Evolutionary conservation across 129 eudicot genomes (phyloP).

Genomic region (Escallonia herrerae): DNA sequence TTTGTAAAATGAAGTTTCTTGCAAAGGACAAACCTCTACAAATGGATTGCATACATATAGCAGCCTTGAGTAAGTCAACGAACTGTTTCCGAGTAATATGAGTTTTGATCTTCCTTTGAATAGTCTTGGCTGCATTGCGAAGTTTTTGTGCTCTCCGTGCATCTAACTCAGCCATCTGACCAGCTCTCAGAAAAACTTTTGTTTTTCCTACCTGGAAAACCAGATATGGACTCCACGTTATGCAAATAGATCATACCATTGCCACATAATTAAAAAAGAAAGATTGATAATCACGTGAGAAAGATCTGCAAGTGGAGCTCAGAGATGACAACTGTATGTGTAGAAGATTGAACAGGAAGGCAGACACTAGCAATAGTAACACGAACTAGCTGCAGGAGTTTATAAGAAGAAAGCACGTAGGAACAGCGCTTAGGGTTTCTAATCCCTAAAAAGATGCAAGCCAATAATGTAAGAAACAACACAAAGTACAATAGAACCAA

Average conservation of each 20-base stretch:
- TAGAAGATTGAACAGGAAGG: background rate
- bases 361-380: background rate
- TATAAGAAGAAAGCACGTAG: background rate
- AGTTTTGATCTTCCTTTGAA: constrained; percentile 70
- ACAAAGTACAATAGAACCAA: too few relatives aligned
- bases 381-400: too few relatives aligned
- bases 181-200: constrained; percentile 90
- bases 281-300: constrained; percentile 9
- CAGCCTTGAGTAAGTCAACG: constrained; percentile 57
- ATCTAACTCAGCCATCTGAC: constrained; percentile 99
- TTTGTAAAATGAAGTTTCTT: constrained; percentile 1
- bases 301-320: background rate
- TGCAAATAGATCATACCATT: background rate
- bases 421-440: too few relatives aligned
- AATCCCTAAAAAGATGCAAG: too few relatives aligned
- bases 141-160: constrained; percentile 75
- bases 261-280: constrained; percentile 10
- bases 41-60: constrained; percentile 56
- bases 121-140: constrained; percentile 54
- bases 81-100: constrained; percentile 55
- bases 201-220: constrained; percentile 80
- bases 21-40: constrained; percentile 58
- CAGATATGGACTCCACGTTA: constrained; percentile 14
- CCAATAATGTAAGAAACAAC: too few relatives aligned
- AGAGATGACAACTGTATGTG: background rate